Evolutionary conservation across 2,329 filamentous ascomycete genomes (phyloP).

Genomic region (Fusarium pininemorale): DNA sequence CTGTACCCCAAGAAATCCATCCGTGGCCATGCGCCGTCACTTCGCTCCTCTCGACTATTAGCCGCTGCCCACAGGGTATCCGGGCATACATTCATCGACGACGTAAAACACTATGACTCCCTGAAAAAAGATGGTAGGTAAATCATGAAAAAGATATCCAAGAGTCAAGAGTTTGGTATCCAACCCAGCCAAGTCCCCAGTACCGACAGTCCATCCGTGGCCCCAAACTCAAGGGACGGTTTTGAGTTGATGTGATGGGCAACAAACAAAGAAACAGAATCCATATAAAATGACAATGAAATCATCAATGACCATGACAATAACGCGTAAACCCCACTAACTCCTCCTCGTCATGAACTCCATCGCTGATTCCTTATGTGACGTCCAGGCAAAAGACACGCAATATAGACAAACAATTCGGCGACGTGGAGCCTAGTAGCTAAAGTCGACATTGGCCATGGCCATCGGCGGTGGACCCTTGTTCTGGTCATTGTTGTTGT

Average conservation of each 20-base stretch:
- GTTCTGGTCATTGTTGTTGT: slow-evolving; percentile 56
- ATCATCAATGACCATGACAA: slow-evolving; percentile 6
- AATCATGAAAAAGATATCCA: slow-evolving; percentile 22
- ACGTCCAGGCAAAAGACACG: slow-evolving; percentile 39
- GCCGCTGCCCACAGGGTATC: slow-evolving; percentile 43
- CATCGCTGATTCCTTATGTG: slow-evolving; percentile 47
- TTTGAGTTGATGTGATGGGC: slow-evolving; percentile 11
- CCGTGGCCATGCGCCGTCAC: slow-evolving; percentile 20
- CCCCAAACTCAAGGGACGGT: slow-evolving; percentile 21
- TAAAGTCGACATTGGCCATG: slow-evolving; percentile 70
- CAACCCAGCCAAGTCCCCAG: slow-evolving; percentile 23
- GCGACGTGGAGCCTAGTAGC: slow-evolving; percentile 57
- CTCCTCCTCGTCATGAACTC: slow-evolving; percentile 45
- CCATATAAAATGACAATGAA: slow-evolving; percentile 11
- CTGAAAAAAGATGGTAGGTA: slow-evolving; percentile 33
- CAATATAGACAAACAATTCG: slow-evolving; percentile 42
- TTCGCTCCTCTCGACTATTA: slow-evolving; percentile 37
- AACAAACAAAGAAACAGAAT: slow-evolving; percentile 18
- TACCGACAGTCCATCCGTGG: slow-evolving; percentile 25
- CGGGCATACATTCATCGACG: slow-evolving; percentile 41
- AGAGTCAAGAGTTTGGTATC: slow-evolving; percentile 34
- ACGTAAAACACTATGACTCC: slow-evolving; percentile 35
- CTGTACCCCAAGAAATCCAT: slow-evolving; percentile 30
- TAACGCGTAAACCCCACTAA: slow-evolving; percentile 37
- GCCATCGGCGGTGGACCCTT: slow-evolving; percentile 61